Conservation (phyloP, 768 basidiomycete genomes). For the Boletus edulis region DNA sequence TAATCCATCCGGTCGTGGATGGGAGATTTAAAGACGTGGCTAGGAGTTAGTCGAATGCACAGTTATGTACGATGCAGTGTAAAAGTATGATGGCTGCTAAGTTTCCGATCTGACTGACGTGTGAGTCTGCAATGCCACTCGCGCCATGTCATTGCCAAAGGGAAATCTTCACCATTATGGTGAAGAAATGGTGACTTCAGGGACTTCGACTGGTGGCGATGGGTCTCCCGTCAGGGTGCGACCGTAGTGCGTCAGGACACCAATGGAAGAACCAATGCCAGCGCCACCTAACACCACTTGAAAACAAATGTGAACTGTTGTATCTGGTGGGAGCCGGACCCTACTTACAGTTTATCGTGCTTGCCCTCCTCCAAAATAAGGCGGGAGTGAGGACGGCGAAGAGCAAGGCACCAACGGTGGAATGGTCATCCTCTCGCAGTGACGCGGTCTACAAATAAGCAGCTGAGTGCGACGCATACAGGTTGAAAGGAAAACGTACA, state of each 20-base stretch:
- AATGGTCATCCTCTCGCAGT: conserved; percentile 68
- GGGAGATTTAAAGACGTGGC: conserved; percentile 60
- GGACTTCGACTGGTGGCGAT: conserved; percentile 39
- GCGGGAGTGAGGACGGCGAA: conserved; percentile 65
- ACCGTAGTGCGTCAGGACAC: conserved; percentile 55
- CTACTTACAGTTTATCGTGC: conserved; percentile 54
- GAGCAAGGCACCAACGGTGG: conserved; percentile 69
- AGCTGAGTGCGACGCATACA: not conserved
- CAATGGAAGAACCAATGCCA: conserved; percentile 61
- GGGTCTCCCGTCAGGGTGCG: conserved; percentile 54
- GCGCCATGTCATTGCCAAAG: not conserved
- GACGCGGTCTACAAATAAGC: conserved; percentile 44
- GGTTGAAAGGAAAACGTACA: conserved; percentile 36
- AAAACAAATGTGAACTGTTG: not conserved
- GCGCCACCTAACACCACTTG: conserved; percentile 72
- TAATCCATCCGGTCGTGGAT: conserved; percentile 64
- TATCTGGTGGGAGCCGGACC: not conserved
- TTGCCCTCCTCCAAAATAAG: conserved; percentile 69
- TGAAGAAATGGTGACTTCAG: conserved; percentile 26
- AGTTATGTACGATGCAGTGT: conserved; percentile 9
- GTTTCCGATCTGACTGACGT: not conserved
- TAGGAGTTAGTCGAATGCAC: conserved; percentile 19
- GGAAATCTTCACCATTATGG: not conserved
- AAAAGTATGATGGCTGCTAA: not conserved
- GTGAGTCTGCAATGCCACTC: not conserved